Base-by-base conservation (phyloP, 2,329 filamentous ascomycete species). In the Geosmithia flava region DNA sequence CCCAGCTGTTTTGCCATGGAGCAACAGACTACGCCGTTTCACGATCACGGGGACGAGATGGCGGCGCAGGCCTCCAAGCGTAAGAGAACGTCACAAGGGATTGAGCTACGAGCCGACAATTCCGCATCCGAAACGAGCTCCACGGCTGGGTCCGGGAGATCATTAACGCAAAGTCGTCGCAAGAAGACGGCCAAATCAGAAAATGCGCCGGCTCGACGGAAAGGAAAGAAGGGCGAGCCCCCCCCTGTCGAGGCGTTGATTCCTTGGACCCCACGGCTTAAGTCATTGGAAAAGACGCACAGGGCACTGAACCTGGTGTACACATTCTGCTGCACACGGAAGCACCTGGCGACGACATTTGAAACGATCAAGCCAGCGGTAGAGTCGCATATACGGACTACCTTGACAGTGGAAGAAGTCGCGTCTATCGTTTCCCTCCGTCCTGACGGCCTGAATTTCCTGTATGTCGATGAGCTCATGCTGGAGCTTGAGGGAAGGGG, bases 271-370 rank as follows among this genome's bases (percentile, higher is more conserved):
- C 73, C 78, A 1, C 71, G 76, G 44, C 87, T 97, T 62, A 83
- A 79, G 49, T 70, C 72, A 42, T 73, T 97, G 8, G 80, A 84
- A 23, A 81, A 83, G 61, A 85, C 83, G 0, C 86, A 97, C 61
- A 78, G 81, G 51, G 91, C 93, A 1, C 68, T 98, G 51, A 98
- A 95, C 56, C 68, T 97, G 2, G 88, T 97, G 1, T 95, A 88
- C 57, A 97, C 93, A 0, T 97, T 98, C 60, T 95, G 88, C 68
- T 93, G 83, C 60, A 91, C 91, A 1, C 81, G 93, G 44, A 96
- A 95, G 61, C 87, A 97, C 57, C 75, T 97, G 27, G 82, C 87
- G 1, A 97, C 93, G 0, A 96, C 91, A 0, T 88, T 96, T 54
- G 85, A 93, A 16, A 95, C 85, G 6, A 85, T 98, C 44, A 88